Evolutionary conservation across 2,329 filamentous ascomycete genomes (phyloP).

Genomic region (Pestalotiopsis sp.): DNA sequence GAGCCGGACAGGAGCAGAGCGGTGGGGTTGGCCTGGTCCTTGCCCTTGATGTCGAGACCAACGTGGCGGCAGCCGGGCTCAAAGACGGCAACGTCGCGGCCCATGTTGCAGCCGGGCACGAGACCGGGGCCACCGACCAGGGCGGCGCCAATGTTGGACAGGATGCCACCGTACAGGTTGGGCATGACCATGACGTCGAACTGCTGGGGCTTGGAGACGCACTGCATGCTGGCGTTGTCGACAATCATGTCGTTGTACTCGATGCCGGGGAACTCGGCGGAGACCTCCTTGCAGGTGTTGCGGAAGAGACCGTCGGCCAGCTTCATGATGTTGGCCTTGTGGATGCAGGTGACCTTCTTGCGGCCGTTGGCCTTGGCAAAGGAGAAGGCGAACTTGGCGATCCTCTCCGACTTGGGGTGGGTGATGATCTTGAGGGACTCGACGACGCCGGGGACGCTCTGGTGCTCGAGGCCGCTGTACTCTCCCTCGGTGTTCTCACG

Average conservation of each 20-base stretch:
- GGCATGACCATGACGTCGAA: conserved; percentile 99
- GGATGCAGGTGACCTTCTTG: conserved; percentile 99
- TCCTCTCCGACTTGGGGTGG: conserved; percentile 97
- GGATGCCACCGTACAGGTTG: conserved; percentile 97
- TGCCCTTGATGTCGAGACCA: conserved; percentile 98
- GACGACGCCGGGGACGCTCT: conserved; percentile 93
- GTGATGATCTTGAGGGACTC: conserved; percentile 99
- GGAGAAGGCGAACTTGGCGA: conserved; percentile 97
- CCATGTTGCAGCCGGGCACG: conserved; percentile 99
- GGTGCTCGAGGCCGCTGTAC: conserved; percentile 98
- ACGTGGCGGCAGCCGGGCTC: conserved; percentile 99
- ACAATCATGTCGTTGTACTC: conserved; percentile 99
- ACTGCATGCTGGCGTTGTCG: conserved; percentile 99
- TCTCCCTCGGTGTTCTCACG: conserved; percentile 99
- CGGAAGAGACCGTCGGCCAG: conserved; percentile 98
- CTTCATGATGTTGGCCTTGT: conserved; percentile 99
- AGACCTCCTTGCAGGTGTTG: conserved; percentile 91
- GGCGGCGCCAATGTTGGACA: conserved; percentile 98
- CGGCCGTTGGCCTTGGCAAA: conserved; percentile 98
- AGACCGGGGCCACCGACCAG: conserved; percentile 96
- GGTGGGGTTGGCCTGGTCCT: conserved; percentile 98
- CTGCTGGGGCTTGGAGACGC: conserved; percentile 92
- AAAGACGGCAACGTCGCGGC: conserved; percentile 95
- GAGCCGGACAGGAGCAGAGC: conserved; percentile 92
- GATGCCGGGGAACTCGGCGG: conserved; percentile 93